phyloP scores from a whole-genome alignment of 495 filamentous ascomycete genomes.

The Hypomontagnella submonticulosa region DNA sequence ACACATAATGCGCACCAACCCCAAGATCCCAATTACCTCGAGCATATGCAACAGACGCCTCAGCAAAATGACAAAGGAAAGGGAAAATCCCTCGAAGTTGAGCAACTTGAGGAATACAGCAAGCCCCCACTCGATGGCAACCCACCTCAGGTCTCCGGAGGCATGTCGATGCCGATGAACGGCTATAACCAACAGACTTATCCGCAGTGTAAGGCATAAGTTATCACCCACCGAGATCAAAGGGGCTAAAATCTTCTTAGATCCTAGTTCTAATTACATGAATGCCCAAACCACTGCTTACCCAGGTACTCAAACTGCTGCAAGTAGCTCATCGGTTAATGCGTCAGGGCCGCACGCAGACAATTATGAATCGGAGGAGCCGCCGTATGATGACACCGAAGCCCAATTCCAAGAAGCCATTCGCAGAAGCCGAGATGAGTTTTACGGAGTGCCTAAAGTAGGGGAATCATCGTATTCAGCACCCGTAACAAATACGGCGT shows the following conservation, averaged over 20 bases:
- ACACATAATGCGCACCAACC: conserved; percentile 37
- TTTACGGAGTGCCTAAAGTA: conserved; percentile 24
- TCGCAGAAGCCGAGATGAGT: conserved; percentile 32
- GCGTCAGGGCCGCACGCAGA: conserved; percentile 17
- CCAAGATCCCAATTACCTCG: conserved; percentile 32
- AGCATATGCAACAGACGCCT: conserved; percentile 26
- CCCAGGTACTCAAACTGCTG: neutral
- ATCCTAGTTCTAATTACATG: conserved; percentile 24
- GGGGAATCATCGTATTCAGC: conserved; percentile 40
- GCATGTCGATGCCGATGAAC: conserved; percentile 2
- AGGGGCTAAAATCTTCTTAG: conserved; percentile 25
- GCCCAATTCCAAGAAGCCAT: conserved; percentile 38
- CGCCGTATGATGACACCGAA: conserved; percentile 21
- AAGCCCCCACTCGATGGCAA: conserved; percentile 12
- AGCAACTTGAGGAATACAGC: conserved; percentile 27
- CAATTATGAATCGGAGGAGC: conserved; percentile 26
- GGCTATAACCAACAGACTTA: conserved; percentile 33
- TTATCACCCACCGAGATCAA: neutral
- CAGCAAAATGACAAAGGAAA: conserved; percentile 41
- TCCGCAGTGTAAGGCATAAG: conserved; percentile 26
- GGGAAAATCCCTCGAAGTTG: conserved; percentile 27
- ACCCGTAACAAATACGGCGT: conserved; percentile 22
- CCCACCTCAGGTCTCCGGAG: conserved; percentile 4
- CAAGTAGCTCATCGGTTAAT: conserved; percentile 8
- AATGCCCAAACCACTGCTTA: conserved; percentile 15